These are phyloP conservation scores for Scedosporium dehoogii DNA, from an alignment of 2,329 filamentous ascomycete species.

Conservation along the genomic window DNA sequence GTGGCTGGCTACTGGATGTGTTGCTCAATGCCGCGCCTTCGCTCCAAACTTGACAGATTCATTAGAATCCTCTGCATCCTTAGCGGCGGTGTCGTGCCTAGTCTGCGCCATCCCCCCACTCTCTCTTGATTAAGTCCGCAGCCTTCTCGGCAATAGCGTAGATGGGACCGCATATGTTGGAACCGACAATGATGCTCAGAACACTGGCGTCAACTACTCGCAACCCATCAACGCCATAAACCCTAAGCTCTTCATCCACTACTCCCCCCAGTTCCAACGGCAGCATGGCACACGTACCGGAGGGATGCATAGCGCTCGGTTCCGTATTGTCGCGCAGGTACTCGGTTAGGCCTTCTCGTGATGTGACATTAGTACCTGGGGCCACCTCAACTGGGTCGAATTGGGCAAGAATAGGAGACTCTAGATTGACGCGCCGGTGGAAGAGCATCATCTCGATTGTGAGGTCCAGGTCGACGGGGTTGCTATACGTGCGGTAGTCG, in stretches of 20 bases:
- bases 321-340: constrained; percentile 10
- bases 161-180: constrained; percentile 21
- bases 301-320: constrained; percentile 31
- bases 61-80: too few relatives aligned
- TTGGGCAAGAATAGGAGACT: constrained; percentile 21
- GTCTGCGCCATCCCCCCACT: too few relatives aligned
- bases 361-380: constrained; percentile 19
- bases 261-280: constrained; percentile 33
- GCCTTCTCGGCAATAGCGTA: constrained; percentile 26
- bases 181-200: constrained; percentile 30
- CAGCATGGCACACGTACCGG: constrained; percentile 39
- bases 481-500: constrained; percentile 26
- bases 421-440: constrained; percentile 22
- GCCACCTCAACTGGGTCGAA: constrained; percentile 20
- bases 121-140: background rate
- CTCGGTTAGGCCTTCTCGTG: constrained; percentile 21
- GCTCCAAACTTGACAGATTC: too few relatives aligned
- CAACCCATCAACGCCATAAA: constrained; percentile 32
- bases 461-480: constrained; percentile 26
- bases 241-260: constrained; percentile 29
- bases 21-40: too few relatives aligned
- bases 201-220: constrained; percentile 36
- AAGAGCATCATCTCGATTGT: constrained; percentile 27
- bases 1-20: too few relatives aligned
- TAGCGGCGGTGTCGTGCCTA: too few relatives aligned